These are phyloP conservation scores for Lathyrus oleraceus DNA, from an alignment of 306 rosid species.

Conservation along the genomic window DNA sequence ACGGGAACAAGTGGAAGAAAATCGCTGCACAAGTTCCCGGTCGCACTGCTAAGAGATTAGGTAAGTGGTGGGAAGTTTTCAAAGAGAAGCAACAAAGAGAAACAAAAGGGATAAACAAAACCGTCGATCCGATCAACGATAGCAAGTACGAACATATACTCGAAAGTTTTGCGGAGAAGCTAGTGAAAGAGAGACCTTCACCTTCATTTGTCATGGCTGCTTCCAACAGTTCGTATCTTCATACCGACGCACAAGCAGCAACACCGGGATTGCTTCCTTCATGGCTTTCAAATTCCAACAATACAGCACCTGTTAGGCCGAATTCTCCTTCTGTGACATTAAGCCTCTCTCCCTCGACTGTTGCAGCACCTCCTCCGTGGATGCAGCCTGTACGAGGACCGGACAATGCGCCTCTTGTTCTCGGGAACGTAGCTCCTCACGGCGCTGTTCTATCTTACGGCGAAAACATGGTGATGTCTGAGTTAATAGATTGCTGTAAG, in stretches of 20 bases:
- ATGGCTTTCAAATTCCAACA: slow-evolving; percentile 79
- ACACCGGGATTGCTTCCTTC: slow-evolving; percentile 71
- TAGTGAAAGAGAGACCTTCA: slow-evolving; percentile 53
- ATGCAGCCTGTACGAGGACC: slow-evolving; percentile 74
- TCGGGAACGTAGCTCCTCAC: slow-evolving; percentile 59
- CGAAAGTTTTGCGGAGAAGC: slow-evolving; percentile 73
- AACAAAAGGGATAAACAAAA: slow-evolving; percentile 56
- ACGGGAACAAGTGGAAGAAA: slow-evolving; percentile 91
- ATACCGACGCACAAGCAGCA: slow-evolving; percentile 55
- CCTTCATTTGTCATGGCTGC: slow-evolving; percentile 73
- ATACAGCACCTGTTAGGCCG: slow-evolving; percentile 53
- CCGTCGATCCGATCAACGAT: slow-evolving; percentile 55
- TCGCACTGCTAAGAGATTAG: slow-evolving; percentile 81
- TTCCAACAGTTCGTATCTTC: slow-evolving; percentile 68
- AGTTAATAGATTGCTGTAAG: slow-evolving; percentile 76
- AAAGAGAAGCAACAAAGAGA: slow-evolving; percentile 82
- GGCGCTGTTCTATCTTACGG: slow-evolving; percentile 51
- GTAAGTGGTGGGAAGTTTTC: slow-evolving; percentile 97
- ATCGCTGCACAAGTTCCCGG: slow-evolving; percentile 83
- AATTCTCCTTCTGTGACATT: slow-evolving; percentile 86
- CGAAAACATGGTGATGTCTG: slow-evolving; percentile 63
- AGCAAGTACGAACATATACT: slow-evolving; percentile 74
- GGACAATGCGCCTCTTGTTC: slow-evolving; percentile 52
- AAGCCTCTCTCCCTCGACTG: slow-evolving; percentile 75
- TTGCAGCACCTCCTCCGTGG: slow-evolving; percentile 77